Base-by-base conservation (phyloP, 1,139 yeast genomes). In the Geotrichum reessii region DNA sequence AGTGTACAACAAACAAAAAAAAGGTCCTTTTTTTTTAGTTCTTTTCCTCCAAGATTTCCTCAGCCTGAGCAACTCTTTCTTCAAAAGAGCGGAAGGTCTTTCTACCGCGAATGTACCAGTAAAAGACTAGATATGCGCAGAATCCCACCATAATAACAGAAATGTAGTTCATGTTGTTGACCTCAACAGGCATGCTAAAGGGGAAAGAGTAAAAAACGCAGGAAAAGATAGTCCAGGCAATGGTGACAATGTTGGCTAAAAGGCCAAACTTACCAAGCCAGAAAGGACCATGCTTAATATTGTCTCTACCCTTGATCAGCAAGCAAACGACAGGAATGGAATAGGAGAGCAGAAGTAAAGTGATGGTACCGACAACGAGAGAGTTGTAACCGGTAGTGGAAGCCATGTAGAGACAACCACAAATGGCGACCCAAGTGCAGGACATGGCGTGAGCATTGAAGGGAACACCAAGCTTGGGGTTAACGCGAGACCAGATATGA, bases 111-210 rank as follows among this genome's bases (percentile, higher is more conserved):
- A 42, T 9, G 5, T 27, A 21, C 57, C 57, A 54, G 25, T 54
- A 54, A n/a, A 33, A 19, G 14, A 54, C n/a, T 14, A 37, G 25
- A n/a, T 48, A 54, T 2, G 37, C 17, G 2, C 22, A n/a, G 33
- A 37, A 57, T 2, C 58, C 58, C 19, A 52, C 58, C 31, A 69
- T 56, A 12, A 70, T 93, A n/a, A 80, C 79, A 22, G 84, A 72
- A 0, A 95, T 89, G 68, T 87, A 89, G 71, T 89, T 89, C 95
- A 89, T 87, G 19, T 83, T 78, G 17, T 70, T 68, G 67, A 81
- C 78, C 2, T 83, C 80, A n/a, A 88, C 80, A 56, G 87, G 87
- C 61, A 87, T 76, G 48, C 83, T 83, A 1, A 90, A 87, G 1
- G 96, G 96, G 70, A 87, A 74, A 64, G 92, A 86, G 52, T 88